Evolutionary conservation across 768 basidiomycete genomes (phyloP), one percentile per base, ranked within the genome.

Genomic region (Termitomyces sp.): DNA sequence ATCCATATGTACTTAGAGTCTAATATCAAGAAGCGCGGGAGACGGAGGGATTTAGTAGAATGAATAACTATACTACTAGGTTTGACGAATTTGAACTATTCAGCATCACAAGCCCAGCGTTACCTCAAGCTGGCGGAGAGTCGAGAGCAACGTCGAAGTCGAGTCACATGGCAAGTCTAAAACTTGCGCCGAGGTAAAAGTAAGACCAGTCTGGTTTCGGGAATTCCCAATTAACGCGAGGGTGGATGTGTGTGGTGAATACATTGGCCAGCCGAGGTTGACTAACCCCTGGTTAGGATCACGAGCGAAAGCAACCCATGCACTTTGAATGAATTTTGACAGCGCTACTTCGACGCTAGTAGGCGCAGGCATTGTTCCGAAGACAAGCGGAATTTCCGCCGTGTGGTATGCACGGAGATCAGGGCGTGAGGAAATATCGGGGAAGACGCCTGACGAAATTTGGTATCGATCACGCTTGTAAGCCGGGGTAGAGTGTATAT

Each of bases 261-360:
- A 72, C 49, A n/a, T 13, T 18, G 70, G 64, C 71, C 71, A 72
- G 3, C 71, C 70, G 36, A 62, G 57, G 18, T 62, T 53, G 20
- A 42, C n/a, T 51, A 77, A 57, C 1, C 75, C 77, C 2, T 71
- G 54, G 3, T 39, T 40, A 3, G 78, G 78, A 61, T 78, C 71
- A n/a, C 73, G 70, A 18, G 77, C 78, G 57, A 79, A 79, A 6
- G 73, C 69, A 8, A 76, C 75, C 78, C 78, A 79, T 0, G 75
- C 75, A 16, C 67, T 58, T 63, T 76, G 76, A 3, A 78, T 63
- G 54, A 71, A 74, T 49, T 63, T 67, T 1, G 77, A 78, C 4
- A 79, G 69, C 0, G 68, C 68, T 8, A 73, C 9, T 35, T 63
- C 20, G 64, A 48, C 7, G 68, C 71, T 20, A 66, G 66, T 38